A percentile compares a stretch with the other conserved stretches of the same genome.
phyloP scores from a whole-genome alignment of 2,329 filamentous ascomycete species.

The Thermomyces lanuginosus region DNA sequence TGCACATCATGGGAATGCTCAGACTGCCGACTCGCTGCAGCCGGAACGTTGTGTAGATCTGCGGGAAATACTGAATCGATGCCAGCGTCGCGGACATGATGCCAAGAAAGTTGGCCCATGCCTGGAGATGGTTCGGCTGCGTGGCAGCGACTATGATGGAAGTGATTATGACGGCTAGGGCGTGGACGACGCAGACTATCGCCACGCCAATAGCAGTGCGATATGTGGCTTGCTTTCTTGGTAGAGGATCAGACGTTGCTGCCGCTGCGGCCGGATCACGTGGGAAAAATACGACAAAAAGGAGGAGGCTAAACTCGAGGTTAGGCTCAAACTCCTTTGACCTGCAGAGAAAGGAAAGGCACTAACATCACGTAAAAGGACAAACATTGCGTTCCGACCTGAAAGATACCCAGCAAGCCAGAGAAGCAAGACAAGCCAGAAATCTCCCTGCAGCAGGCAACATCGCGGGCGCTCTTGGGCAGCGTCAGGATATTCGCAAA shows the following conservation, averaged over 20 bases:
- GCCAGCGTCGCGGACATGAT: slow-evolving; percentile 63
- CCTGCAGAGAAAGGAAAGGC: background rate
- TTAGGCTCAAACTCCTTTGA: slow-evolving; percentile 1
- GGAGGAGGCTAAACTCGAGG: slow-evolving; percentile 47
- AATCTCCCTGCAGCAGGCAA: slow-evolving; percentile 71
- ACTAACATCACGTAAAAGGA: slow-evolving; percentile 78
- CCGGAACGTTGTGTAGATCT: slow-evolving; percentile 80
- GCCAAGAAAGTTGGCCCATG: slow-evolving; percentile 76
- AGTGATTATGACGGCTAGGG: slow-evolving; percentile 47
- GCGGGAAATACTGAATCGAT: slow-evolving; percentile 80
- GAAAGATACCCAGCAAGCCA: slow-evolving; percentile 71
- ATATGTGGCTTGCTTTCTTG: slow-evolving; percentile 41
- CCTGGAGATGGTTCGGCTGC: slow-evolving; percentile 46
- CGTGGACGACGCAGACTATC: slow-evolving; percentile 55
- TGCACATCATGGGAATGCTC: slow-evolving; percentile 95
- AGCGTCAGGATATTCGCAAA: slow-evolving; percentile 87
- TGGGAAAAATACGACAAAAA: slow-evolving; percentile 93
- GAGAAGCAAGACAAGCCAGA: slow-evolving; percentile 69
- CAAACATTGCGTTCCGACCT: slow-evolving; percentile 80
- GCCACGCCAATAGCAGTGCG: slow-evolving; percentile 65
- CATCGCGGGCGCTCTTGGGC: slow-evolving; percentile 65
- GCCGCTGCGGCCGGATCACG: slow-evolving; percentile 32
- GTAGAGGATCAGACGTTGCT: slow-evolving; percentile 19
- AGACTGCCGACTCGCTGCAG: slow-evolving; percentile 77
- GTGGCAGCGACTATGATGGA: slow-evolving; percentile 51